Evolutionary conservation across 2,329 filamentous ascomycete genomes (phyloP).

Genomic region (Fusarium sp.): DNA sequence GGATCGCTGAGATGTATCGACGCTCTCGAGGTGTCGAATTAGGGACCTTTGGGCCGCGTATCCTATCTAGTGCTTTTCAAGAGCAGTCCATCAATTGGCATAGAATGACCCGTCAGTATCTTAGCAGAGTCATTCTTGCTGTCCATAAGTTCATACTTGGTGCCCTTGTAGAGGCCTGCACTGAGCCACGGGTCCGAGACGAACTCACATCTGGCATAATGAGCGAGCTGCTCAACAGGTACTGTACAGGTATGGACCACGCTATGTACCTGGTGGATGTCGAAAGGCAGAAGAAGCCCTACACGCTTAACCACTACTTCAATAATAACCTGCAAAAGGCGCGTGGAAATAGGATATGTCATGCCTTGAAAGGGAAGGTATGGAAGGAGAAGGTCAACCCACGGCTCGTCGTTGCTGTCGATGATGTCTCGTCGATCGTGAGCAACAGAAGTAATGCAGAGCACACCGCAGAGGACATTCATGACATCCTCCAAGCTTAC

Average conservation of each 20-base stretch:
- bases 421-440: neutral
- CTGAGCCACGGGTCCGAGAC: neutral
- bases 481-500: neutral
- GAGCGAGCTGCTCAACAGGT: neutral
- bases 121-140: neutral
- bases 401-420: neutral
- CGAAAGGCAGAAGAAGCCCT: neutral
- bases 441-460: neutral
- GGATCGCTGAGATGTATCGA: too few relatives aligned
- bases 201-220: neutral
- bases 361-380: neutral
- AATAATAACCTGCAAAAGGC: neutral
- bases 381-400: neutral
- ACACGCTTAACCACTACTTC: conserved; percentile 3
- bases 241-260: neutral
- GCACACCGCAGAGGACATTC: conserved; percentile 1
- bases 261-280: neutral
- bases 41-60: neutral
- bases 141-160: conserved; percentile 1
- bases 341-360: neutral
- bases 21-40: too few relatives aligned
- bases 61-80: conserved; percentile 1
- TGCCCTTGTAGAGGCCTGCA: neutral
- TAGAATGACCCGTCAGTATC: neutral
- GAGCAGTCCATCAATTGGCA: neutral